Base-by-base conservation (phyloP, 1,284 basidiomycete genomes). In the Grifola frondosa region DNA sequence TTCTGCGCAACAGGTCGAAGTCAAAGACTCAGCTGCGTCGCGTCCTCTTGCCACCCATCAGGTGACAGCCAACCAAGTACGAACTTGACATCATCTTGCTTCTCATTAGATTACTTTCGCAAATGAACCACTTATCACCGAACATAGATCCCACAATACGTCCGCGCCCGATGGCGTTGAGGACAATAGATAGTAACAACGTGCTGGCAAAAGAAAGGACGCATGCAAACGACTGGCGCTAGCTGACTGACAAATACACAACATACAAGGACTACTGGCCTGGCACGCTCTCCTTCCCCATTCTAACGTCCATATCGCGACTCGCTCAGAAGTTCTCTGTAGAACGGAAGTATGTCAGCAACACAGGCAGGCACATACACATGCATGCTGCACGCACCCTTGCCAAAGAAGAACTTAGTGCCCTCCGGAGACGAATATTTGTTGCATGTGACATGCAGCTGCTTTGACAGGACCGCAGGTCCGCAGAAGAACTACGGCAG, bases 331-430 rank as follows among this genome's bases (percentile, higher is more conserved):
- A 66, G 55, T 66, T 66, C 59, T 66, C 64, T 66, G 56, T 28
- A 31, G 19, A 19, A 13, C 13, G 20, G n/a, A 17, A 21, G 23
- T 22, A 15, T 19, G 37, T 44, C 16, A 48, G 32, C 35, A 19
- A 15, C 21, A 7, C 1, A 20, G 23, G 3, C 9, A n/a, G 11
- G 12, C 23, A 36, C 21, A 13, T 15, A n/a, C 15, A 29, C 15
- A 28, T 37, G 23, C 21, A 22, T 24, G 29, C 1, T 10, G 15
- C 17, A 60, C 71, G 33, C 46, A 78, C 75, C 90, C 67, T 93
- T 92, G 43, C 90, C 89, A 57, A 87, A 94, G 75, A 88, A 91
- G 78, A 93, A 95, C 53, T 85, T 71, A 8, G 88, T 90, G 13
- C 87, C 86, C 42, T 79, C 77, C 15, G 88, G 81, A 39, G 77